These are phyloP conservation scores for Ustulina deusta DNA, from an alignment of 2,329 filamentous ascomycete species.

Conservation along the genomic window DNA sequence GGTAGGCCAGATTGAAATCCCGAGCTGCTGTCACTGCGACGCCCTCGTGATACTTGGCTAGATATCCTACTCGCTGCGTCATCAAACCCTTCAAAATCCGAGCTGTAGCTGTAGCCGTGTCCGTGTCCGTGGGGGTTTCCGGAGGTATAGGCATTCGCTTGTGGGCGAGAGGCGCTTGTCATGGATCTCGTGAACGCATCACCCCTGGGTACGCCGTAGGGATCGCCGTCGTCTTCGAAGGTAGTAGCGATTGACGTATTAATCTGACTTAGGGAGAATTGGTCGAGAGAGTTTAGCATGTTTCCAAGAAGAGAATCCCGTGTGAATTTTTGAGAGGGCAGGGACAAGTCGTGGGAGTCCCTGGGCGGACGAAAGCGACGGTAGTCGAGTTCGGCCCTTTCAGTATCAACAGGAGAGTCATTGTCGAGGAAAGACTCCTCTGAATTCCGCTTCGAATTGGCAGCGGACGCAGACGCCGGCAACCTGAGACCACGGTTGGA, in stretches of 20 bases:
- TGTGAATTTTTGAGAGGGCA: slow-evolving; percentile 80
- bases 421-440: slow-evolving; percentile 51
- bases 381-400: slow-evolving; percentile 48
- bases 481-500: slow-evolving; percentile 52
- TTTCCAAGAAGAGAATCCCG: slow-evolving; percentile 95
- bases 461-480: slow-evolving; percentile 40
- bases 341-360: slow-evolving; percentile 87
- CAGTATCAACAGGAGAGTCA: slow-evolving; percentile 47
- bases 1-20: slow-evolving; percentile 72
- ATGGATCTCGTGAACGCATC: slow-evolving; percentile 48
- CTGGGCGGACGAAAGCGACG: slow-evolving; percentile 53
- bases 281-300: slow-evolving; percentile 93
- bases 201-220: slow-evolving; percentile 44
- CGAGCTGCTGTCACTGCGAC: slow-evolving; percentile 84
- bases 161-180: slow-evolving; percentile 45
- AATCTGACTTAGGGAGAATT: slow-evolving; percentile 72
- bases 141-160: slow-evolving; percentile 39
- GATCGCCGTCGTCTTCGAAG: slow-evolving; percentile 55
- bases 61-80: slow-evolving; percentile 64
- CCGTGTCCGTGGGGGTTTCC: slow-evolving; percentile 50
- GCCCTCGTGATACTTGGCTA: slow-evolving; percentile 66
- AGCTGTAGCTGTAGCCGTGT: slow-evolving; percentile 70
- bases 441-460: slow-evolving; percentile 44
- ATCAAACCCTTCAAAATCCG: slow-evolving; percentile 69
- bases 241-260: slow-evolving; percentile 49